These are phyloP conservation scores for Trypanosoma rangeli DNA, from an alignment of 208 protist species.

Conservation along the genomic window DNA sequence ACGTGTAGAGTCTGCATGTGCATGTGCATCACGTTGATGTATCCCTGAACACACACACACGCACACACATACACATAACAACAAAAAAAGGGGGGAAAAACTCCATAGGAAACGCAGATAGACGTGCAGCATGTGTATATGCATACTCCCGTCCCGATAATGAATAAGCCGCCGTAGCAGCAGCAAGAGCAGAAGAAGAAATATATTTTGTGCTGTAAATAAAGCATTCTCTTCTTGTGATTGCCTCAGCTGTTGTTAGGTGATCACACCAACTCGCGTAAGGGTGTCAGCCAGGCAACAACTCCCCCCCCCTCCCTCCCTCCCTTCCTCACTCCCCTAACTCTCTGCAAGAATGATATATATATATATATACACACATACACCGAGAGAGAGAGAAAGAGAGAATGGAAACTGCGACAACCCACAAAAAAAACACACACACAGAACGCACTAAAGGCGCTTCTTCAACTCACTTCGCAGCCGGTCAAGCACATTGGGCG, in stretches of 20 bases:
- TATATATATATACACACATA: neutral
- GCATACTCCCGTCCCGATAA: too few species aligned
- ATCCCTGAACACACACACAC: neutral
- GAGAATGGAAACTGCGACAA: neutral
- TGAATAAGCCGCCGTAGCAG: neutral
- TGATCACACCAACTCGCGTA: too few species aligned
- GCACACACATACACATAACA: neutral
- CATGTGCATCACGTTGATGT: neutral
- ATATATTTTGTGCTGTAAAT: too few species aligned
- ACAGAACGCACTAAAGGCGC: conserved; percentile 22
- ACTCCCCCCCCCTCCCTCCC: too few species aligned
- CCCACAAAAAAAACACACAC: conserved; percentile 9
- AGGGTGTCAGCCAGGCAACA: neutral
- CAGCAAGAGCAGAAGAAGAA: neutral
- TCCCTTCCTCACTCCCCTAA: too few species aligned
- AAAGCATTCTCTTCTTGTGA: too few species aligned
- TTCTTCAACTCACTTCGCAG: conserved; percentile 63
- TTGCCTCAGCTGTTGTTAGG: too few species aligned
- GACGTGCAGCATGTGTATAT: too few species aligned
- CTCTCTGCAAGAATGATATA: neutral
- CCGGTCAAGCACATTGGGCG: conserved; percentile 40
- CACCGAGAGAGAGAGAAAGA: conserved; percentile 3
- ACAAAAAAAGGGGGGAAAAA: neutral
- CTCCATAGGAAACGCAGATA: neutral
- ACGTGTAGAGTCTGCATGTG: neutral